phyloP scores from a whole-genome alignment of 2,329 filamentous ascomycete genomes.

The Calonectria crousiana region DNA sequence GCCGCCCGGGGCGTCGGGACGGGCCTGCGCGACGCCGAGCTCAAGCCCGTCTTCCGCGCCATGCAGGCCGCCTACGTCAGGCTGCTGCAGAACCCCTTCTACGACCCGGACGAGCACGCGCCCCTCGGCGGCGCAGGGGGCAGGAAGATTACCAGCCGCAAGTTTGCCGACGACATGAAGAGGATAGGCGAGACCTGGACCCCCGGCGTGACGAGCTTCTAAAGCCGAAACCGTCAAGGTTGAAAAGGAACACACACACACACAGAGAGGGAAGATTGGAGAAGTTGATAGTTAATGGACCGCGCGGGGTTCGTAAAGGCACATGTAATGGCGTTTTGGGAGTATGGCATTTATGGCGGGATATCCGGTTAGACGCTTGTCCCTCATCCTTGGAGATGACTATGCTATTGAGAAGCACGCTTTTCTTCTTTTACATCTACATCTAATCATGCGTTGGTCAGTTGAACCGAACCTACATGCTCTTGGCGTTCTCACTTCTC shows the following conservation, averaged over 20 bases:
- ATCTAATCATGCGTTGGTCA: background rate
- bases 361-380: slow-evolving; percentile 38
- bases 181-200: slow-evolving; percentile 88
- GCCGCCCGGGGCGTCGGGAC: slow-evolving; percentile 58
- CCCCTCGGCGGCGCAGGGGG: slow-evolving; percentile 67
- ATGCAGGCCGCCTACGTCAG: slow-evolving; percentile 93
- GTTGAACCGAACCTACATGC: slow-evolving; percentile 19
- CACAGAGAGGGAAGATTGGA: too few species aligned
- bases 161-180: slow-evolving; percentile 85
- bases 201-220: slow-evolving; percentile 76
- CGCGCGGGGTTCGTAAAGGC: slow-evolving; percentile 30
- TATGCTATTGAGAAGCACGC: background rate
- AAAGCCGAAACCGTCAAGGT: slow-evolving; percentile 35
- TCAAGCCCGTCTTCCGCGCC: slow-evolving; percentile 90
- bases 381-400: background rate
- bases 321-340: slow-evolving; percentile 44
- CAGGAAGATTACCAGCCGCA: slow-evolving; percentile 82
- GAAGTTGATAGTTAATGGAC: too few species aligned
- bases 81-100: slow-evolving; percentile 94
- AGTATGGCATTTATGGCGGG: slow-evolving; percentile 35
- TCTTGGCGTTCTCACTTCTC: slow-evolving; percentile 40
- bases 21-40: slow-evolving; percentile 85
- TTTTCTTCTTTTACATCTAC: background rate
- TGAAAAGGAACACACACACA: too few species aligned
- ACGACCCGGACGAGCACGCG: slow-evolving; percentile 85